Evolutionary conservation across 2,329 filamentous ascomycete genomes (phyloP).

Genomic region (Arthrobotrys conoides): DNA sequence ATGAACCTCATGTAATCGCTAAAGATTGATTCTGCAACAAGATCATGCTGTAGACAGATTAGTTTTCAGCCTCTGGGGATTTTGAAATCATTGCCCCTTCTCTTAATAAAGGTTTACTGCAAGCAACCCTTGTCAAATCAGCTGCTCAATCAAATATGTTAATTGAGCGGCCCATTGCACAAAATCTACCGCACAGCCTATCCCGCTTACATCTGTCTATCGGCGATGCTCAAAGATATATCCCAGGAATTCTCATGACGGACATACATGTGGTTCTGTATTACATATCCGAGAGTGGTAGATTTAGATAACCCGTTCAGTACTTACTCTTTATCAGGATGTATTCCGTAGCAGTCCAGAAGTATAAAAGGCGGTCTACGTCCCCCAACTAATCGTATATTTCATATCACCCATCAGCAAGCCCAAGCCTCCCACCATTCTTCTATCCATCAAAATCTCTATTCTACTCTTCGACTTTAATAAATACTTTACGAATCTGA

Average conservation of each 20-base stretch:
- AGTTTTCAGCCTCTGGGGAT: neutral
- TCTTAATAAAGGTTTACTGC: neutral
- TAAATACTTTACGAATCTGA: neutral
- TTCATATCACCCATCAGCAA: neutral
- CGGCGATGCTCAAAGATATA: neutral
- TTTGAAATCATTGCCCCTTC: neutral
- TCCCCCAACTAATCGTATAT: neutral
- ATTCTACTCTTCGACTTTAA: neutral
- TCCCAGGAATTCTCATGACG: neutral
- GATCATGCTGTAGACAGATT: neutral
- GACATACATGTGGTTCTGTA: neutral
- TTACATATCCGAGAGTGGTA: neutral
- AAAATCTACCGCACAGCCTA: neutral
- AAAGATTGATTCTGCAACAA: constrained; percentile 2
- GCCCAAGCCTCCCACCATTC: neutral
- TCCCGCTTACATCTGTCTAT: neutral
- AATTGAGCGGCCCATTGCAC: too few relatives aligned
- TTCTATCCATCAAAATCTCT: neutral
- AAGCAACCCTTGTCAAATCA: neutral
- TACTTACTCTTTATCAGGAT: neutral
- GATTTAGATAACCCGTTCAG: neutral
- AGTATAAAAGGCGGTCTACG: constrained; percentile 4
- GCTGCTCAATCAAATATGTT: neutral
- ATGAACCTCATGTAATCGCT: neutral
- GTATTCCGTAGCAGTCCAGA: neutral